These are phyloP conservation scores for Discostella stelligera DNA, from an alignment of 352 stramenopile species.

Conservation along the genomic window DNA sequence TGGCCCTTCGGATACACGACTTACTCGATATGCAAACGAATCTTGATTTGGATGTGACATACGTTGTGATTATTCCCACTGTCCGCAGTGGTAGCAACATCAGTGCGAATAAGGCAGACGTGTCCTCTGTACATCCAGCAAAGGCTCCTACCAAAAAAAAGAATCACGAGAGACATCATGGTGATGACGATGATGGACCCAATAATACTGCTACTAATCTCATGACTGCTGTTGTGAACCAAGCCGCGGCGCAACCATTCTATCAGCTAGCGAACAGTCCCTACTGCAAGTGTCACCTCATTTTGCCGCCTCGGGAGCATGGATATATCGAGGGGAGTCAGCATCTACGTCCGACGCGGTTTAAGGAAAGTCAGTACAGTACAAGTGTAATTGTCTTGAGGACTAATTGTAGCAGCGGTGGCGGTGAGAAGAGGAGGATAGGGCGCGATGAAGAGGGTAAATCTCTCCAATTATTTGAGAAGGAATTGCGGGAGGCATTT, in stretches of 20 bases:
- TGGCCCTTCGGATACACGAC: conserved; percentile 55
- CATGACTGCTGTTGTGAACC: conserved; percentile 10
- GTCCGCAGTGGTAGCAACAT: background rate
- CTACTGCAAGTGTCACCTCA: conserved; percentile 32
- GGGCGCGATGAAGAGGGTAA: background rate
- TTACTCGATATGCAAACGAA: conserved; percentile 32
- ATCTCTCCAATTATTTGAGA: conserved; percentile 35
- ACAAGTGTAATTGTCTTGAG: conserved; percentile 45
- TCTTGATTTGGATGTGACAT: conserved; percentile 46
- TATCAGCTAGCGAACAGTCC: conserved; percentile 20
- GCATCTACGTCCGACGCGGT: conserved; percentile 46
- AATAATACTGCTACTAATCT: conserved; percentile 9
- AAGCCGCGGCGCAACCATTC: conserved; percentile 26
- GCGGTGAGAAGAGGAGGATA: background rate
- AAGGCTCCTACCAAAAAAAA: conserved; percentile 15
- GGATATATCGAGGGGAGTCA: conserved; percentile 48
- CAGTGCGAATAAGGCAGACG: background rate
- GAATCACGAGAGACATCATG: conserved; percentile 13
- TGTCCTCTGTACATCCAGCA: background rate
- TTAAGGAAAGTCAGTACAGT: conserved; percentile 44
- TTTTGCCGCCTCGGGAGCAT: conserved; percentile 38
- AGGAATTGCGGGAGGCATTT: conserved; percentile 38
- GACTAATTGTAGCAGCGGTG: conserved; percentile 14
- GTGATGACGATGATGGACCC: conserved; percentile 11
- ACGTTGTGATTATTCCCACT: conserved; percentile 66